A percentile compares a stretch with the other conserved stretches of the same genome.
phyloP scores from a whole-genome alignment of 2,329 filamentous ascomycete genomes.

The Microsporum audouinii region DNA sequence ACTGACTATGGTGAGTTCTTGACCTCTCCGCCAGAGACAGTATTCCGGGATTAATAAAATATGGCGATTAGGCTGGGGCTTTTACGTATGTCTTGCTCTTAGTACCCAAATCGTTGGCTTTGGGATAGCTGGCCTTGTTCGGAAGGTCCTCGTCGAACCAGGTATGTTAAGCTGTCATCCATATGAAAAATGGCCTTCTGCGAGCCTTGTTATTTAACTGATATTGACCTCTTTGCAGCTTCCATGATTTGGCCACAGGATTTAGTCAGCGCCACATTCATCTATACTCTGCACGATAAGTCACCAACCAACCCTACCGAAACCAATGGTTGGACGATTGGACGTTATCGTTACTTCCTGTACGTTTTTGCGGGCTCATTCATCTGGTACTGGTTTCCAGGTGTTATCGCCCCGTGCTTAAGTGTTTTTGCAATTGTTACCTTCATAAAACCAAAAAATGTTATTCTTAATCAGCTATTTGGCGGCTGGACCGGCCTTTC shows the following conservation, averaged over 20 bases:
- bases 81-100: conserved; percentile 55
- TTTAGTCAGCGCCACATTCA: conserved; percentile 54
- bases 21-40: not conserved
- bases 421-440: conserved; percentile 61
- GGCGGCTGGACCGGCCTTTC: conserved; percentile 57
- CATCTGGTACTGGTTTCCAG: conserved; percentile 58
- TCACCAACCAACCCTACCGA: conserved; percentile 43
- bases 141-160: conserved; percentile 45
- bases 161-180: conserved; percentile 3
- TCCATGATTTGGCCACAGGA: conserved; percentile 64
- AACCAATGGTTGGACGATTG: conserved; percentile 53
- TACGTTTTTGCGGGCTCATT: conserved; percentile 48
- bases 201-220: not conserved
- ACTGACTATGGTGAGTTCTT: conserved; percentile 46
- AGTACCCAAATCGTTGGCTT: conserved; percentile 60
- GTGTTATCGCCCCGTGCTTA: conserved; percentile 56
- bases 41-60: not conserved
- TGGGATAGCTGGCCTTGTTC: conserved; percentile 56
- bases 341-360: conserved; percentile 54
- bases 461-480: conserved; percentile 61
- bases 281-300: conserved; percentile 63
- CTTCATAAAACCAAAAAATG: conserved; percentile 58
- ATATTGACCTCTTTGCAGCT: conserved; percentile 27
- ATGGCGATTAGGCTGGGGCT: conserved; percentile 34
- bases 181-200: too few relatives aligned